Evolutionary conservation across 2,329 filamentous ascomycete genomes (phyloP).

Genomic region (Balansia obtecta): DNA sequence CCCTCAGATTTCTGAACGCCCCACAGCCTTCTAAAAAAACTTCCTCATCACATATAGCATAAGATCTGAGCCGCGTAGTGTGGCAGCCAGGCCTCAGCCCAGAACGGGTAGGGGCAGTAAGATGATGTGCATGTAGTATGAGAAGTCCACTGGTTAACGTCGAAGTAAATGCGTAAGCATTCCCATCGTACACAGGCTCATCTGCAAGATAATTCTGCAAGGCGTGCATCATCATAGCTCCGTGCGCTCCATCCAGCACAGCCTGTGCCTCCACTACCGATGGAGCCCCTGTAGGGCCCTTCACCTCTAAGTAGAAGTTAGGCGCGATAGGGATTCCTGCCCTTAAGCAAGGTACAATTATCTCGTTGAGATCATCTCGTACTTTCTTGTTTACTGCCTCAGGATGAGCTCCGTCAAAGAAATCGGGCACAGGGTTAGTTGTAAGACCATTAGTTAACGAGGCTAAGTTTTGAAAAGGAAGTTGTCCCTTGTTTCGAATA

Average conservation of each 20-base stretch:
- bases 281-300: slow-evolving; percentile 18
- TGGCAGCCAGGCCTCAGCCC: not conserved
- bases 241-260: slow-evolving; percentile 15
- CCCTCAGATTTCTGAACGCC: not conserved
- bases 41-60: not conserved
- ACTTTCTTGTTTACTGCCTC: slow-evolving; percentile 15
- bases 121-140: not conserved
- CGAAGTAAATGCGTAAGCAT: slow-evolving; percentile 24
- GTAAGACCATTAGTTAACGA: slow-evolving; percentile 20
- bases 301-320: slow-evolving; percentile 28
- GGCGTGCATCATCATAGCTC: not conserved
- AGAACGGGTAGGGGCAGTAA: not conserved
- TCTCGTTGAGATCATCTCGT: slow-evolving; percentile 5
- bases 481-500: slow-evolving; percentile 1
- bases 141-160: slow-evolving; percentile 11
- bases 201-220: slow-evolving; percentile 6
- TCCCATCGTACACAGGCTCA: slow-evolving; percentile 21
- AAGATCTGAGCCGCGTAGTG: not conserved
- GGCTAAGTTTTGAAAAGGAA: slow-evolving; percentile 15
- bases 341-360: slow-evolving; percentile 21
- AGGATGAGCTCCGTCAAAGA: slow-evolving; percentile 20
- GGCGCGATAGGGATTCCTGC: slow-evolving; percentile 19
- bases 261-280: slow-evolving; percentile 19
- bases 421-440: slow-evolving; percentile 21
- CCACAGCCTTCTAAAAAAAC: not conserved